These are phyloP conservation scores for Talaromyces stipitatus DNA, from an alignment of 495 filamentous ascomycete species.

Conservation along the genomic window DNA sequence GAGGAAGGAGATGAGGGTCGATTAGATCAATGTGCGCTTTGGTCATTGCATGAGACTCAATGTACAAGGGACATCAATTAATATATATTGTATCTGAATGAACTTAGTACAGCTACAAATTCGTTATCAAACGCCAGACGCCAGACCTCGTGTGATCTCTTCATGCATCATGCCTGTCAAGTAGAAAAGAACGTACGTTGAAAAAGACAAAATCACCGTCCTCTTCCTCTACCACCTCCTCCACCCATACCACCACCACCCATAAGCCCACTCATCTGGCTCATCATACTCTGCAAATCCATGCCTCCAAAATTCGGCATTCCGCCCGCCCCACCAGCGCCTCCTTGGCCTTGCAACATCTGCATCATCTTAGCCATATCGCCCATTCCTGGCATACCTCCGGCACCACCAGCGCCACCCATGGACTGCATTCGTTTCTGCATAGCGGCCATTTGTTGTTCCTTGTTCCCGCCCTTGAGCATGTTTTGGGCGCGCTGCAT, in stretches of 20 bases:
- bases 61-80: too few relatives aligned
- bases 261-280: constrained; percentile 67
- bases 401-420: constrained; percentile 56
- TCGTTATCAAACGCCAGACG: neutral
- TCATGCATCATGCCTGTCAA: constrained; percentile 1
- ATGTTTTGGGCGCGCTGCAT: constrained; percentile 90
- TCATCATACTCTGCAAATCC: constrained; percentile 81
- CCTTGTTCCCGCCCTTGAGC: constrained; percentile 79
- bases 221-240: constrained; percentile 31
- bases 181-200: neutral
- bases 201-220: constrained; percentile 24
- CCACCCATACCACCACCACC: constrained; percentile 31
- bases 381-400: constrained; percentile 51
- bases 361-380: constrained; percentile 83
- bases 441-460: constrained; percentile 95
- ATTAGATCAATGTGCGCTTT: neutral
- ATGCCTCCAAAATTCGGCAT: constrained; percentile 56
- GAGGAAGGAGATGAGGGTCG: constrained; percentile 1
- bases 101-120: neutral
- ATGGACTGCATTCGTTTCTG: constrained; percentile 90
- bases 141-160: neutral
- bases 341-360: constrained; percentile 49
- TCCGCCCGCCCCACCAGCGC: constrained; percentile 22
- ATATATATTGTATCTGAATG: too few relatives aligned
- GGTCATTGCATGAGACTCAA: neutral